Evolutionary conservation across 1,284 basidiomycete species (phyloP), one percentile per base, ranked within the genome.

Genomic region (Exsudoporus floridanus): DNA sequence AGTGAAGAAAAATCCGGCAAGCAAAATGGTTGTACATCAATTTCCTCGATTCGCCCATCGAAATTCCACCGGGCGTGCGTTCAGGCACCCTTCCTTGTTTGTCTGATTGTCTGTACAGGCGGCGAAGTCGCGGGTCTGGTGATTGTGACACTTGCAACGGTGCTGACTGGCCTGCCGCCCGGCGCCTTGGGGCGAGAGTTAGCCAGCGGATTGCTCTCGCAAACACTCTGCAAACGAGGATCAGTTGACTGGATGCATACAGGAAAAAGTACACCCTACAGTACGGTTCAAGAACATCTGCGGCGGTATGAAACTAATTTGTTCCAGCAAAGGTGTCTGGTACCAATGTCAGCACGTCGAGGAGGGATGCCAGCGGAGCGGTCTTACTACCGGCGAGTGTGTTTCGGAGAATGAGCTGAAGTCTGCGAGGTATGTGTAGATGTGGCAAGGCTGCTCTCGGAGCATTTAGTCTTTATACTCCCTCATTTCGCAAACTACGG

Each of bases 101-200:
- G 55, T 5, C 43, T 40, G 23, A 40, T 10, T 28, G 35, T 43
- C 34, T 56, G 57, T n/a, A 21, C 43, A 5, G 53, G 54, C 14
- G 48, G 58, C 28, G 46, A 28, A 2, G 36, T 43, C 6, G 39
- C 3, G 16, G 64, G 49, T 28, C 31, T 56, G 18, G 21, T 10
- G 13, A 41, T 13, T 35, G 34, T 53, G 40, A 55, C 42, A 36
- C 19, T 57, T 18, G 46, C 48, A 2, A 59, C 8, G 6, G n/a
- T 41, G 12, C 31, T 18, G 1, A 43, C 19, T n/a, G 61, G 58
- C 28, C n/a, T 54, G 18, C 65, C 62, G 7, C 47, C 35, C 7
- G 44, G 54, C 12, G 25, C 33, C 12, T 23, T 19, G 14, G 5
- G 5, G 31, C 7, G 23, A 37, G 19, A 5, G 31, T 23, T 13